Percentiles rank a stretch among this genome's conserved stretches.
Conservation (phyloP, 371 early-diverging fungal species). For the Actinomucor elegans region DNA sequence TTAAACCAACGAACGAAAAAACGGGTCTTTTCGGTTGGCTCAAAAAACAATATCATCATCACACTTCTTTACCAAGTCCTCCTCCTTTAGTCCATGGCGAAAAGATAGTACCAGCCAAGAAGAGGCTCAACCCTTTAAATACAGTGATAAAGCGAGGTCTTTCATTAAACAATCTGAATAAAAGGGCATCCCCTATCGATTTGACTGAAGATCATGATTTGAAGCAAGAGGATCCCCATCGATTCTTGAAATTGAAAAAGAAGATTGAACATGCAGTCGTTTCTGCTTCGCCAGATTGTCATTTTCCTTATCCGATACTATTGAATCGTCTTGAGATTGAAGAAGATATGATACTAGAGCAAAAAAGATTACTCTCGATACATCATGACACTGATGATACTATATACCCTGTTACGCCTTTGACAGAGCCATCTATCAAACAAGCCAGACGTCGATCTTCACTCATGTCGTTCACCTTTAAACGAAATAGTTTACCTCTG, state of each 20-base stretch:
- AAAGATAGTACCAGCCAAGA: slow-evolving; percentile 25
- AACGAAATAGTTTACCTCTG: slow-evolving; percentile 3
- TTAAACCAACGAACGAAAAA: neutral
- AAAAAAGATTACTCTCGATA: slow-evolving; percentile 17
- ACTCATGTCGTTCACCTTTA: slow-evolving; percentile 5
- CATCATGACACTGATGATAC: neutral
- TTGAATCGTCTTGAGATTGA: slow-evolving; percentile 55
- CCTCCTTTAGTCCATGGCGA: slow-evolving; percentile 6
- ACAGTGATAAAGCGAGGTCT: slow-evolving; percentile 1
- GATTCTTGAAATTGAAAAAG: slow-evolving; percentile 38
- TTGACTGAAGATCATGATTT: neutral
- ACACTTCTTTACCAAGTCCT: slow-evolving; percentile 2
- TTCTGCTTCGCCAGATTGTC: slow-evolving; percentile 61
- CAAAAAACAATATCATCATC: neutral
- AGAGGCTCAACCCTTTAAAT: slow-evolving; percentile 21
- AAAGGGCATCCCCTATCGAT: neutral
- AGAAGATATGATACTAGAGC: slow-evolving; percentile 35
- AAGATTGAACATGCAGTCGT: slow-evolving; percentile 52
- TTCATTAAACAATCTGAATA: slow-evolving; percentile 4
- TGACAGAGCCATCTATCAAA: neutral
- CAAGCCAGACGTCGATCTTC: slow-evolving; percentile 8
- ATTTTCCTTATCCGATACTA: slow-evolving; percentile 57
- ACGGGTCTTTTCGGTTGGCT: slow-evolving; percentile 6
- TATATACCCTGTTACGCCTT: neutral
- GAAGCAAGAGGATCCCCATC: slow-evolving; percentile 19